phyloP scores from a whole-genome alignment of 2,329 filamentous ascomycete species.

The Truncatella angustata region DNA sequence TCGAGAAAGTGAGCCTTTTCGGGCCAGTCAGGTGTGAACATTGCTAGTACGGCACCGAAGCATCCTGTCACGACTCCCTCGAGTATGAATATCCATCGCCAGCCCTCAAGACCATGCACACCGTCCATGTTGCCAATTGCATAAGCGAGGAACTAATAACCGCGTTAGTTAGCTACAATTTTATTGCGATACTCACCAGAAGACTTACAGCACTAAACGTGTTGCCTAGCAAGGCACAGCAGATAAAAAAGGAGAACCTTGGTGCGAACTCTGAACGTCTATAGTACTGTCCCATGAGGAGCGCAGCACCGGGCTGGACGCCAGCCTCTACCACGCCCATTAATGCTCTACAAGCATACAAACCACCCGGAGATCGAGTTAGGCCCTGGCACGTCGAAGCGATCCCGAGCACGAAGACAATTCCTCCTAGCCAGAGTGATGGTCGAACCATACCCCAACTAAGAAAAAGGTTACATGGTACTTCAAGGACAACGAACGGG shows the following conservation, averaged over 20 bases:
- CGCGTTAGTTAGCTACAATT: neutral
- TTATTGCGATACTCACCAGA: neutral
- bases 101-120: slow-evolving; percentile 19
- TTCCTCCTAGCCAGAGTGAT: neutral
- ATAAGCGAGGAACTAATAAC: slow-evolving; percentile 4
- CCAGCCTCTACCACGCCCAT: slow-evolving; percentile 4
- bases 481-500: slow-evolving; percentile 4
- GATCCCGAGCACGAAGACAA: neutral
- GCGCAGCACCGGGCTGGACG: neutral
- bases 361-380: neutral
- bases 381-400: slow-evolving; percentile 4
- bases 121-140: slow-evolving; percentile 17
- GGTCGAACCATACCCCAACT: neutral
- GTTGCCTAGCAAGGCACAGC: slow-evolving; percentile 1
- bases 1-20: slow-evolving; percentile 2
- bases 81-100: slow-evolving; percentile 26
- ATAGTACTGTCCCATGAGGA: slow-evolving; percentile 7
- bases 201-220: slow-evolving; percentile 4
- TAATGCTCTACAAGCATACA: slow-evolving; percentile 3
- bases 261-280: neutral
- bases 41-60: neutral
- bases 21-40: slow-evolving; percentile 1
- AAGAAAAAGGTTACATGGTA: slow-evolving; percentile 2
- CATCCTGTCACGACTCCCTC: slow-evolving; percentile 19
- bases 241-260: slow-evolving; percentile 1